Evolutionary conservation across 1,284 basidiomycete species (phyloP), one percentile per base, ranked within the genome.

Genomic region (Moesziomyces antarcticus): DNA sequence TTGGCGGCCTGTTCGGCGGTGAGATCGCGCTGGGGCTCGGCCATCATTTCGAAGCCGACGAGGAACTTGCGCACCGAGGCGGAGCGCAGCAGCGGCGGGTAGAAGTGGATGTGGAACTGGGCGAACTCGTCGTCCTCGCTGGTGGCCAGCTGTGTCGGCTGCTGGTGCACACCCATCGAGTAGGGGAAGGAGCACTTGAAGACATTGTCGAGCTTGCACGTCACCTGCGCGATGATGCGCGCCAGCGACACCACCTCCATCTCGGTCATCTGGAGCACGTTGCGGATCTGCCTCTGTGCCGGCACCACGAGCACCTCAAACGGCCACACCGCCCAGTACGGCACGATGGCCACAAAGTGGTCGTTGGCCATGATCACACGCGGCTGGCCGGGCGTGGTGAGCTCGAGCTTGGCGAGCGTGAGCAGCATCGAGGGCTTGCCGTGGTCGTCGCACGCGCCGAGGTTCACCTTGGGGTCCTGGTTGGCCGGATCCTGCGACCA

Each of bases 291-390:
- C 5, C 82, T 61, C 41, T 66, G 45, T 46, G 75, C 50, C 1
- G 60, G 68, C 35, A 75, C 55, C 33, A 75, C 85, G 65, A 97
- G 86, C 16, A 92, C 87, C 84, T 98, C 95, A 81, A 91, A 97
- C 0, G 95, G 95, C 95, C 95, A 98, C 30, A 90, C 89, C 1
- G 94, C 95, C 95, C 95, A 97, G 90, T 92, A 97, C 0, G 95
- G 95, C 0, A 97, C 93, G 6, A 97, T 82, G 0, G 91, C 93
- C 5, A 93, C 87, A 89, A 94, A 97, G 78, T 93, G 87, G 5
- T 91, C 87, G 77, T 93, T 92, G 83, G 68, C 65, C 35, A 90
- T 85, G 2, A 97, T 90, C 24, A 95, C 86, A 2, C 94, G 88
- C 4, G 82, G 81, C 24, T 59, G 58, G 11, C 89, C 87, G 49